Base-by-base conservation (phyloP, 441 rosid genomes). In the Codiaeum variegatum region DNA sequence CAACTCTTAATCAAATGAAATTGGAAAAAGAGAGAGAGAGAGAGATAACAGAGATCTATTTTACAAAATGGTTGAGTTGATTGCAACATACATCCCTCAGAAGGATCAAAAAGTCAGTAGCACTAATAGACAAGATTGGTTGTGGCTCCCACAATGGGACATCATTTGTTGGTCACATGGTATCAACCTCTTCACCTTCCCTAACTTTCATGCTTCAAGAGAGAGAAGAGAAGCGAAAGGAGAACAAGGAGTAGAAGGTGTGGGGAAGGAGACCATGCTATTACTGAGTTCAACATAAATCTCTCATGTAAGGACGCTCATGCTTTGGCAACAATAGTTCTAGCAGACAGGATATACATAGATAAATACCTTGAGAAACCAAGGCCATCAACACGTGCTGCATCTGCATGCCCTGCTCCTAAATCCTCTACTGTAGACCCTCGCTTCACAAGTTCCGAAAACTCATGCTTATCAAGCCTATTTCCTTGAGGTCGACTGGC, bases 381-480 rank as follows among this genome's bases (percentile, higher is more conserved):
- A 76, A 95, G 83, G 67, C 98, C 99, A 62, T 91, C 82, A 47
- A 95, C 97, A 79, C 83, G 86, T 29, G 96, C 91, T 24, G 96
- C 96, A 73, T 92, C 99, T 49, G 97, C 89, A 74, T 95, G 94
- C 69, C 99, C 98, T 32, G 88, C 94, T 64, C 98, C 99, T 81
- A 95, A 70, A 82, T 95, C 99, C 85, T 95, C 99, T 24, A 93
- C 98, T 54, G 98, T 95, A 3, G 99, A 90, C 60, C 87, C 89
- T 66, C 99, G 86, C 84, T 91, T 92, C 83, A 95, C 89, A 68
- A 95, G 96, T 76, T 95, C 99, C 42, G 90, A 82, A 55, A 82
- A 80, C 86, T 95, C 99, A 51, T 92, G 97, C 85, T 95, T 95
- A 81, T 95, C 99, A 62, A 95, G 94, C 61, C 93, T 87, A 76